phyloP scores from a whole-genome alignment of 2,329 filamentous ascomycete species.

The Exophiala bonariae region DNA sequence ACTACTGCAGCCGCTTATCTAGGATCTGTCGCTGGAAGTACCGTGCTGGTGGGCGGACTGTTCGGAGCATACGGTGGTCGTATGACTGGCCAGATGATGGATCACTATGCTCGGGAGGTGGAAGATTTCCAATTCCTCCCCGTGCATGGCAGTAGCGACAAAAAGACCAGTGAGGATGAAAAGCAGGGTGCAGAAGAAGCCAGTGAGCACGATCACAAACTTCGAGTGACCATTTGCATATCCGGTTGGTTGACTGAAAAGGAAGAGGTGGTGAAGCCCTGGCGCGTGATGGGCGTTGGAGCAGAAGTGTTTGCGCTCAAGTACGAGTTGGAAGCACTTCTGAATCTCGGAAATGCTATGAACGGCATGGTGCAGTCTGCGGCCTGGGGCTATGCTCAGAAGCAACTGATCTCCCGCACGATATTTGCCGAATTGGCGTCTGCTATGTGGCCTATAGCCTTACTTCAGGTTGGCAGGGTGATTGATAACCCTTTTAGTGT shows the following conservation, averaged over 20 bases:
- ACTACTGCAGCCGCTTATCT: conserved; percentile 76
- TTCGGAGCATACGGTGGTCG: conserved; percentile 89
- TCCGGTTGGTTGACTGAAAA: conserved; percentile 77
- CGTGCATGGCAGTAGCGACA: conserved; percentile 53
- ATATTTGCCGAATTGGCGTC: conserved; percentile 68
- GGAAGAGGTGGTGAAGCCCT: conserved; percentile 72
- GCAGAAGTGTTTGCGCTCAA: conserved; percentile 79
- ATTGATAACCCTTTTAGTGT: conserved; percentile 82
- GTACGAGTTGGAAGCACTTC: conserved; percentile 77
- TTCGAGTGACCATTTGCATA: conserved; percentile 81
- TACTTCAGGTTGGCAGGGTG: conserved; percentile 66
- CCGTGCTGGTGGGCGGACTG: conserved; percentile 75
- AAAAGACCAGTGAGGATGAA: conserved; percentile 46
- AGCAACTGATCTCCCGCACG: conserved; percentile 72
- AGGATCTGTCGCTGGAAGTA: conserved; percentile 76
- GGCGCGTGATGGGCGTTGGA: conserved; percentile 71
- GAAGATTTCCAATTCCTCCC: conserved; percentile 87
- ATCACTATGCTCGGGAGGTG: conserved; percentile 81
- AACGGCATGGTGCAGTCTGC: conserved; percentile 74
- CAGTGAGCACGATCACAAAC: conserved; percentile 54
- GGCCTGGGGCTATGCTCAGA: conserved; percentile 76
- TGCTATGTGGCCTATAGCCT: conserved; percentile 68
- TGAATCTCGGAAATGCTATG: conserved; percentile 75
- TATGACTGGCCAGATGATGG: conserved; percentile 83
- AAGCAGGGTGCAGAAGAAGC: conserved; percentile 43